Conservation (phyloP, 2,329 filamentous ascomycete genomes). For the Colletotrichum cuscutae region DNA sequence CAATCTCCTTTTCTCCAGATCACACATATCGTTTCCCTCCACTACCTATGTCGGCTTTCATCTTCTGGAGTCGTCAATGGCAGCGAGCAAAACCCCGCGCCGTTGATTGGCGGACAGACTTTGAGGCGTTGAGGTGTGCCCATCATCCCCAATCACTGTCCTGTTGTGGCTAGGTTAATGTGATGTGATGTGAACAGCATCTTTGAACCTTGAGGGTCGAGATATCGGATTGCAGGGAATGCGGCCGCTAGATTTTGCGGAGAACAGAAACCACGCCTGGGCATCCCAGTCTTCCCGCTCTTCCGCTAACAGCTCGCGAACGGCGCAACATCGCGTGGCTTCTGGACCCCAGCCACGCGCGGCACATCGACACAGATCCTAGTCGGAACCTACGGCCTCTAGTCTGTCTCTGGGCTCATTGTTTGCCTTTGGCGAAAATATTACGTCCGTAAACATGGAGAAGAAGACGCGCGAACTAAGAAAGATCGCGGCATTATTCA, state of each 20-base stretch:
- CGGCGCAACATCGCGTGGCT: slow-evolving; percentile 29
- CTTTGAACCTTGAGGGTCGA: slow-evolving; percentile 32
- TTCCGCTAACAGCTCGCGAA: slow-evolving; percentile 29
- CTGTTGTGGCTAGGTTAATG: slow-evolving; percentile 34
- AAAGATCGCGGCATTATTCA: slow-evolving; percentile 10
- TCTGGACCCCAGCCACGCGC: slow-evolving; percentile 31
- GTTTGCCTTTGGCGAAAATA: slow-evolving; percentile 13
- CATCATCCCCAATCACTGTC: slow-evolving; percentile 25
- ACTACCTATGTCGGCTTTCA: slow-evolving; percentile 1
- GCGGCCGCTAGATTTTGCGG: slow-evolving; percentile 27
- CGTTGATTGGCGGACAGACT: slow-evolving; percentile 19
- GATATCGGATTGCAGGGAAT: slow-evolving; percentile 31
- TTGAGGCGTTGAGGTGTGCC: slow-evolving; percentile 29
- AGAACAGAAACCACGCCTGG: slow-evolving; percentile 20
- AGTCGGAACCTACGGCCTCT: neutral
- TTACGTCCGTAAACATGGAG: slow-evolving; percentile 28
- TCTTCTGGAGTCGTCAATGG: slow-evolving; percentile 4
- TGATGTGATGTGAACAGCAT: slow-evolving; percentile 35
- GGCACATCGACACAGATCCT: slow-evolving; percentile 27
- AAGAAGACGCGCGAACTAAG: slow-evolving; percentile 2
- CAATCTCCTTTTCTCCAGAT: slow-evolving; percentile 18
- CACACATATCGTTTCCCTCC: neutral
- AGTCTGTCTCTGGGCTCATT: slow-evolving; percentile 2
- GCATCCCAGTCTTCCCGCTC: slow-evolving; percentile 28
- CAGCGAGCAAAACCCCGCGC: slow-evolving; percentile 1